These are phyloP conservation scores for Nemania sp. DNA, from an alignment of 2,329 filamentous ascomycete species.

Conservation along the genomic window DNA sequence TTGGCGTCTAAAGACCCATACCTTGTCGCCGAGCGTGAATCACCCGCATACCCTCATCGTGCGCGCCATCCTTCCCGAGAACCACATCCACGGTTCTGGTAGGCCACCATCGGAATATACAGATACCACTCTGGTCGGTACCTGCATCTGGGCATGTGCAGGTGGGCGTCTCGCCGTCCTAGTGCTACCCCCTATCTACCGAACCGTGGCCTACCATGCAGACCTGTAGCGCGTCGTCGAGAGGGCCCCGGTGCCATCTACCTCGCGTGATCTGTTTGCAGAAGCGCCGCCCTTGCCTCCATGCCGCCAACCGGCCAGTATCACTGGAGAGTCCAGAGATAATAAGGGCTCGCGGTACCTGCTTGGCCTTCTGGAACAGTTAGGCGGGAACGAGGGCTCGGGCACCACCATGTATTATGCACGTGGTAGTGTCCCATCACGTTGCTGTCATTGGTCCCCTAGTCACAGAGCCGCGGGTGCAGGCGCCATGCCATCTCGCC, in stretches of 20 bases:
- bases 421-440: slow-evolving; percentile 29
- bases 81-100: slow-evolving; percentile 34
- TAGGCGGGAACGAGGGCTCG: slow-evolving; percentile 20
- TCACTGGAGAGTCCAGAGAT: neutral
- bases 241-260: slow-evolving; percentile 14
- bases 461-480: slow-evolving; percentile 3
- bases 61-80: slow-evolving; percentile 29
- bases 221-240: slow-evolving; percentile 11
- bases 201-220: slow-evolving; percentile 18
- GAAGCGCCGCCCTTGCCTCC: slow-evolving; percentile 29
- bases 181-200: slow-evolving; percentile 1
- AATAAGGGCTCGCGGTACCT: slow-evolving; percentile 15
- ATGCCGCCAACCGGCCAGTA: slow-evolving; percentile 6
- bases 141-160: slow-evolving; percentile 27
- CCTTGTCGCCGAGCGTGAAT: slow-evolving; percentile 23
- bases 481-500: slow-evolving; percentile 21
- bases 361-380: slow-evolving; percentile 17
- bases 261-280: slow-evolving; percentile 26
- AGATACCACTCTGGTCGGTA: slow-evolving; percentile 26
- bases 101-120: slow-evolving; percentile 25
- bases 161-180: slow-evolving; percentile 36
- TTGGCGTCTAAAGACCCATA: slow-evolving; percentile 31
- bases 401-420: slow-evolving; percentile 24
- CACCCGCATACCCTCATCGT: slow-evolving; percentile 33
- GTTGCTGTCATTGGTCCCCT: slow-evolving; percentile 29